These are phyloP conservation scores for Eucalyptus fibrosa DNA, from an alignment of 345 rosid genomes.

Conservation along the genomic window DNA sequence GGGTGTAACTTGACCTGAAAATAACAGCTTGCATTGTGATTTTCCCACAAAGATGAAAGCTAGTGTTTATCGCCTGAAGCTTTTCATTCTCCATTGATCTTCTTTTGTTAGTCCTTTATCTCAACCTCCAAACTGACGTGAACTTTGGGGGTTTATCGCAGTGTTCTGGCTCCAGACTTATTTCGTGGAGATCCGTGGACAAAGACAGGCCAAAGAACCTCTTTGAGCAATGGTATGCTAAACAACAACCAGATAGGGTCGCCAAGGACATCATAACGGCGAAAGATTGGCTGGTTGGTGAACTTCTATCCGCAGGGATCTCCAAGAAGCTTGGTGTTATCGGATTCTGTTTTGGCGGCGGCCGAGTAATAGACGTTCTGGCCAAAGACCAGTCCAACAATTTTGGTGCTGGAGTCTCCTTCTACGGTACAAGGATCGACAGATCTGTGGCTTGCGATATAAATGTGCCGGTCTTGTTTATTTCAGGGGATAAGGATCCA, in stretches of 20 bases:
- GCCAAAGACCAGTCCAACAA: conserved; percentile 34
- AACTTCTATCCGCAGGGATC: conserved; percentile 64
- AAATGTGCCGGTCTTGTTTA: conserved; percentile 59
- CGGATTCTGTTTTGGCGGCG: conserved; percentile 90
- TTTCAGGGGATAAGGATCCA: conserved; percentile 66
- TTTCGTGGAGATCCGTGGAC: conserved; percentile 83
- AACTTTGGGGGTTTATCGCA: conserved; percentile 4
- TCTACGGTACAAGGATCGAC: conserved; percentile 81
- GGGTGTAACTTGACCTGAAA: background rate
- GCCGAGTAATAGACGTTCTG: conserved; percentile 49
- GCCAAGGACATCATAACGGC: conserved; percentile 33
- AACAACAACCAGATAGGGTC: conserved; percentile 39
- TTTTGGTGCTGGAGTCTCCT: conserved; percentile 61
- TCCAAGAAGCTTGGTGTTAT: conserved; percentile 72
- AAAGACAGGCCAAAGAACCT: conserved; percentile 20
- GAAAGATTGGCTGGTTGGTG: conserved; percentile 69
- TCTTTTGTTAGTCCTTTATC: background rate
- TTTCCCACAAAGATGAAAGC: background rate
- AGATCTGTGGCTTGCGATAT: conserved; percentile 18
- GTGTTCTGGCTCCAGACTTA: conserved; percentile 86
- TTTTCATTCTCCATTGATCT: background rate
- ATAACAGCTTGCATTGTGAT: background rate
- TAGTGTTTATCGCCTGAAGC: background rate
- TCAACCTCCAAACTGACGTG: background rate
- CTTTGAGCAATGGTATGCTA: conserved; percentile 42